Evolutionary conservation across 129 eudicot genomes (phyloP), one percentile per base, ranked within the genome.

Genomic region (Gnaphalium uliginosum): DNA sequence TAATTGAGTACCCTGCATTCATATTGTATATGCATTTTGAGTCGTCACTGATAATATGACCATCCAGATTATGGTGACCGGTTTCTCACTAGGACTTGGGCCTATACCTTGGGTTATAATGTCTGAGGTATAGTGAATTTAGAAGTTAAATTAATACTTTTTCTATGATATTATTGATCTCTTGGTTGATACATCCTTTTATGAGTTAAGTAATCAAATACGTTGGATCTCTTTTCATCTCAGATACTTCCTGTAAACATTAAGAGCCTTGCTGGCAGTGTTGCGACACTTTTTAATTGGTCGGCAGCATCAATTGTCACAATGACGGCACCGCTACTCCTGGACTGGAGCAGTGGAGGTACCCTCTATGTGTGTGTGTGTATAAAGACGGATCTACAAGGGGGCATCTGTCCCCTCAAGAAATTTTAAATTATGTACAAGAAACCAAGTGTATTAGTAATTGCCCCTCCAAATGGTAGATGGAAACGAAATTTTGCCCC

Each of bases 321-420:
- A 68, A 87, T 88, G 89, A 83, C 96, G 35, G 96, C 96, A 62
- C 80, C 82, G 13, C 72, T 87, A 76, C 89, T 92, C 69, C 73
- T 92, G 69, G 32, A 66, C 29, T 92, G 98, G 98, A 92, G 93
- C 69, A 82, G 79, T 68, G 98, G 93, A 89, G 98, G 98, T 92
- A 66, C 78, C 58, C 33, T 78, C 79, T 76, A 56, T 82, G 17
- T 58, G 29, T 58, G 29, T 57, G 63, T 58, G 29, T 58, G 63
- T 19, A 27, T 15, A 9, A 8, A 37, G 46, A 13, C 3, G 11
- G 46, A 37, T 37, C 46, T 43, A 43, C 51, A 1, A 43, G 18
- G 51, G 46, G 51, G 51, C 18, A 43, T 2, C 1, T 43, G 18
- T 5, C 18, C 50, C 51, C 51, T 43, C 8, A 0, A 43, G 18